Base-by-base conservation (phyloP, 2,329 filamentous ascomycete species). In the Chaetomium strumarium region DNA sequence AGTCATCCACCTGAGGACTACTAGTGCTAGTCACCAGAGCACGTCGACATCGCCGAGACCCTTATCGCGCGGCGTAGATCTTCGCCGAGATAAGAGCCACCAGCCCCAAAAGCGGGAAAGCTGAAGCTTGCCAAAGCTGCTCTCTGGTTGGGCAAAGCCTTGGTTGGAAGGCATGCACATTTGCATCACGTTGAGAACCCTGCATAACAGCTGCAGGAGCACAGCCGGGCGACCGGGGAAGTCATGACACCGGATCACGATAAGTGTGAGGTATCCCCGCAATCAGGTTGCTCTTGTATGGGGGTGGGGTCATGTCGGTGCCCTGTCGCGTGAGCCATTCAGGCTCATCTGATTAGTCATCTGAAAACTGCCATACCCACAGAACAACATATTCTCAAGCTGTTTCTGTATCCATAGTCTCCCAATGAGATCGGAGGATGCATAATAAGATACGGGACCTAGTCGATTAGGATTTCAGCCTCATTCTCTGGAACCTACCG, bases 1-100 rank as follows among this genome's bases (percentile, higher is more conserved):
- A 55, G 49, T 52, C 53, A 49, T 29, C 31, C 39, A 42, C 44
- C n/a, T 50, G 46, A 49, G 46, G n/a, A n/a, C n/a, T n/a, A n/a
- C n/a, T n/a, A n/a, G n/a, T n/a, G n/a, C n/a, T n/a, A n/a, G 48
- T 51, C 52, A 51, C 40, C 31, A 20, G 42, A n/a, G 31, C 52
- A 44, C n/a, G n/a, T 17, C 37, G 17, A 10, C 30, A 17, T 24
- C 33, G 33, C 48, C 36, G 45, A 38, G 50, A 31, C 14, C 36
- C 48, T 51, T 56, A 53, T 56, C 54, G 43, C 31, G n/a, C 17
- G 46, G 29, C 17, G 31, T 45, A 24, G 43, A 49, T 49, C 46
- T 11, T 39, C 19, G 29, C 19, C 39, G 37, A 36, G 51, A 48
- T 49, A 53, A 46, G 48, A 29, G 36, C 24, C 17, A 33, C 46